Percentiles rank a stretch among this genome's conserved stretches.
Evolutionary conservation across 2,329 filamentous ascomycete species (phyloP).

Genomic region (Tolypocladium album): DNA sequence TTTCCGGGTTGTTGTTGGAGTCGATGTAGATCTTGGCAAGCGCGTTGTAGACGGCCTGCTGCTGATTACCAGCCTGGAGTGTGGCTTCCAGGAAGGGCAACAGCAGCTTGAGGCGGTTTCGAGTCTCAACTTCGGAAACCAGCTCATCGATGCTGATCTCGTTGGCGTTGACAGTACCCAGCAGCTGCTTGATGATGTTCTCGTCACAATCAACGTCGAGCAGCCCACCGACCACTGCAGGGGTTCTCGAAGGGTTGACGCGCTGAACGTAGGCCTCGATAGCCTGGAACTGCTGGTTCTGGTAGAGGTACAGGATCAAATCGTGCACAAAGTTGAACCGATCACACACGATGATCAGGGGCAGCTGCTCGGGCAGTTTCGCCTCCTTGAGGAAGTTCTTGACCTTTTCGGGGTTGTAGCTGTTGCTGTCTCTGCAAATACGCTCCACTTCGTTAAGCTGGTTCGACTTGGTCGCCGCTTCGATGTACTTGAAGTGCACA

Average conservation of each 20-base stretch:
- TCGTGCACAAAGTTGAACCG: conserved; percentile 99
- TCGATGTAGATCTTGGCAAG: conserved; percentile 99
- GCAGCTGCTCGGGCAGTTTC: conserved; percentile 80
- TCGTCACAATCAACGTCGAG: conserved; percentile 97
- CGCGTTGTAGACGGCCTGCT: conserved; percentile 94
- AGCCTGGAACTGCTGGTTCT: conserved; percentile 98
- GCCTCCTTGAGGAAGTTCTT: conserved; percentile 99
- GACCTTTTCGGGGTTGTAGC: conserved; percentile 87
- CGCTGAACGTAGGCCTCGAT: conserved; percentile 98
- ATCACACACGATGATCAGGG: conserved; percentile 96
- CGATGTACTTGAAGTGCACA: conserved; percentile 98
- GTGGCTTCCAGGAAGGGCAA: conserved; percentile 93
- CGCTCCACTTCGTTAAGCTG: conserved; percentile 95
- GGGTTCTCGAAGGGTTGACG: conserved; percentile 84
- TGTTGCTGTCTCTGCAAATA: conserved; percentile 87
- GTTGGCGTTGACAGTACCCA: conserved; percentile 72
- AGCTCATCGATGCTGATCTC: conserved; percentile 91
- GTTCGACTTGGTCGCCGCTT: conserved; percentile 86
- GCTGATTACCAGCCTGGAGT: conserved; percentile 79
- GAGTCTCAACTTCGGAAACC: conserved; percentile 85
- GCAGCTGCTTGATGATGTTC: conserved; percentile 84
- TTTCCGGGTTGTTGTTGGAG: conserved; percentile 94
- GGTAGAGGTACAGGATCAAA: conserved; percentile 90
- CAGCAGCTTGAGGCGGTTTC: conserved; percentile 90
- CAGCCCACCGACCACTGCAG: conserved; percentile 84